phyloP scores from a whole-genome alignment of 2,329 filamentous ascomycete species.

The Rhynchosporium agropyri region DNA sequence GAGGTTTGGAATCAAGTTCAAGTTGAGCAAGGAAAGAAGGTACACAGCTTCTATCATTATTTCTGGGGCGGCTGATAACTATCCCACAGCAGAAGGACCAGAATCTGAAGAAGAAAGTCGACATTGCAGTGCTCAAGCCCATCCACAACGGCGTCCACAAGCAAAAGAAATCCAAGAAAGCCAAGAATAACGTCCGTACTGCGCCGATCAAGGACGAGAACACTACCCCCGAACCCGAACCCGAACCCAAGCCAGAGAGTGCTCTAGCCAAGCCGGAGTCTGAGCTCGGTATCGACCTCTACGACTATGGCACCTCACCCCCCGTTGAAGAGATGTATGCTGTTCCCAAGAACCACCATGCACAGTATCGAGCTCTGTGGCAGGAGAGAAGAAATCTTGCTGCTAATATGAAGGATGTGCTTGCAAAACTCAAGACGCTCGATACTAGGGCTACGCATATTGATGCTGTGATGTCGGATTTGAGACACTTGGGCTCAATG shows the following conservation, averaged over 20 bases:
- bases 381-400: conserved; percentile 5
- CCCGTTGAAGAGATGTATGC: neutral
- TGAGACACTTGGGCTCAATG: neutral
- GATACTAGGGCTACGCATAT: neutral
- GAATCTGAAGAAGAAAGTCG: conserved; percentile 1
- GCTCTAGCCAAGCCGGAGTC: neutral
- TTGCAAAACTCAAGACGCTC: conserved; percentile 4
- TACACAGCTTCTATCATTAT: neutral
- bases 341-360: neutral
- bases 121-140: conserved; percentile 3
- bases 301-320: neutral
- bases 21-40: conserved; percentile 4
- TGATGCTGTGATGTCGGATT: neutral
- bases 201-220: neutral
- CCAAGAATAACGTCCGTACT: neutral
- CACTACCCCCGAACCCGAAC: neutral
- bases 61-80: neutral
- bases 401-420: conserved; percentile 2
- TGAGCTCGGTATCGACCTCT: conserved; percentile 1
- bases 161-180: conserved; percentile 10
- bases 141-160: conserved; percentile 6
- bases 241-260: neutral
- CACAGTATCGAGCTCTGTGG: neutral
- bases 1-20: conserved; percentile 6
- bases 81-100: conserved; percentile 4